phyloP scores from a whole-genome alignment of 345 rosid species.

The Citrus sp. region DNA sequence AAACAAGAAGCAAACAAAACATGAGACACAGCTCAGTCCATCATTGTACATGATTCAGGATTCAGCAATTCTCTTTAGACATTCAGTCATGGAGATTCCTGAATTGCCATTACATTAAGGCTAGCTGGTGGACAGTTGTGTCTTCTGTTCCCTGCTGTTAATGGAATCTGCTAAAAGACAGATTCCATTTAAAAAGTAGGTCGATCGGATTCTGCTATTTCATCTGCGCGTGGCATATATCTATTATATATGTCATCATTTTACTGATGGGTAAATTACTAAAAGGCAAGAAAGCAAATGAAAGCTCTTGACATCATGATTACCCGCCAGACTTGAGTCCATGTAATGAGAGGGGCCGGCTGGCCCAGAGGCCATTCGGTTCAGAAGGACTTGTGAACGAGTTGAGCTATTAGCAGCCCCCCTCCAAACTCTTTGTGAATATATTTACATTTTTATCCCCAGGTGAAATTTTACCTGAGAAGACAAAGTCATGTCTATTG shows the following conservation, averaged over 20 bases:
- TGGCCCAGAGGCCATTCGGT: too few species aligned
- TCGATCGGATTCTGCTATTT: too few species aligned
- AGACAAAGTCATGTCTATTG: too few species aligned
- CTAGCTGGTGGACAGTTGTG: neutral
- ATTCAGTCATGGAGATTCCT: conserved; percentile 11
- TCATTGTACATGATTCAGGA: neutral
- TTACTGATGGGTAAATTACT: neutral
- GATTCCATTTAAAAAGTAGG: neutral
- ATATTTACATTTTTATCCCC: too few species aligned
- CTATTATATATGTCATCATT: neutral
- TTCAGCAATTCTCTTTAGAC: neutral
- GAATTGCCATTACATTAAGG: neutral
- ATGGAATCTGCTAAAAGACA: conserved; percentile 1
- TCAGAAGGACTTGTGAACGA: too few species aligned
- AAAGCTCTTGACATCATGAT: neutral
- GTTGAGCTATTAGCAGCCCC: too few species aligned
- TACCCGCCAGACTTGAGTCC: neutral
- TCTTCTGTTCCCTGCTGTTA: neutral
- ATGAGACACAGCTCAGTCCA: conserved; percentile 1
- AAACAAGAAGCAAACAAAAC: neutral
- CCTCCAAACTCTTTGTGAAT: too few species aligned
- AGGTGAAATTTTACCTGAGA: too few species aligned
- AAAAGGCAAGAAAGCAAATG: neutral
- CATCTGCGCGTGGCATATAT: neutral
- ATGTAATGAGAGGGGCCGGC: too few species aligned